These are phyloP conservation scores for Crithidia sp. DNA, from an alignment of 208 protist species.

Conservation along the genomic window DNA sequence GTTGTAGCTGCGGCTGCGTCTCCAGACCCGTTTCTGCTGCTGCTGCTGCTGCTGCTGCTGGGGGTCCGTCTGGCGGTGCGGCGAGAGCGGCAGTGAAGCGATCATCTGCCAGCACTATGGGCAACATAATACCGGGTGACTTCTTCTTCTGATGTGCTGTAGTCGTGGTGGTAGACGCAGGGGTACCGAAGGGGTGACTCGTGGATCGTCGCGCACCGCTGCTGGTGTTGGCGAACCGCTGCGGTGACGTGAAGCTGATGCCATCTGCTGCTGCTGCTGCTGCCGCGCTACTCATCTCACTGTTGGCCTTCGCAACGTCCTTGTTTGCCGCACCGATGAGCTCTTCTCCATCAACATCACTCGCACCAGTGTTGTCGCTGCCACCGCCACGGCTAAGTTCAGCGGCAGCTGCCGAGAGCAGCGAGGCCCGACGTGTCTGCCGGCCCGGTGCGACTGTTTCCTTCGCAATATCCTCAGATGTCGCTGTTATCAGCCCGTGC, in stretches of 20 bases:
- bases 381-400: neutral
- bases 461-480: neutral
- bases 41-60: too few relatives aligned
- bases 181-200: too few relatives aligned
- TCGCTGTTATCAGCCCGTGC: neutral
- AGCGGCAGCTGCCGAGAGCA: constrained; percentile 15
- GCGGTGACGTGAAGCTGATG: neutral
- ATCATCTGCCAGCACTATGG: constrained; percentile 14
- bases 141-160: neutral
- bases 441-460: neutral
- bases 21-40: too few relatives aligned
- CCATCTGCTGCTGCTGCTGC: neutral
- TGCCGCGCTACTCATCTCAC: neutral
- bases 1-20: too few relatives aligned
- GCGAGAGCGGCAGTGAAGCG: neutral
- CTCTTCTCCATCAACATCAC: neutral
- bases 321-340: neutral
- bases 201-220: neutral
- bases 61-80: neutral
- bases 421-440: constrained; percentile 2
- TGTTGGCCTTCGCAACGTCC: neutral
- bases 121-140: constrained; percentile 13
- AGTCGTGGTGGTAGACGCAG: too few relatives aligned
- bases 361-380: neutral
- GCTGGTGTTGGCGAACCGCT: constrained; percentile 2